Conservation (phyloP, 1,139 yeast genomes). For the Magnusiomyces tetraspermus region DNA sequence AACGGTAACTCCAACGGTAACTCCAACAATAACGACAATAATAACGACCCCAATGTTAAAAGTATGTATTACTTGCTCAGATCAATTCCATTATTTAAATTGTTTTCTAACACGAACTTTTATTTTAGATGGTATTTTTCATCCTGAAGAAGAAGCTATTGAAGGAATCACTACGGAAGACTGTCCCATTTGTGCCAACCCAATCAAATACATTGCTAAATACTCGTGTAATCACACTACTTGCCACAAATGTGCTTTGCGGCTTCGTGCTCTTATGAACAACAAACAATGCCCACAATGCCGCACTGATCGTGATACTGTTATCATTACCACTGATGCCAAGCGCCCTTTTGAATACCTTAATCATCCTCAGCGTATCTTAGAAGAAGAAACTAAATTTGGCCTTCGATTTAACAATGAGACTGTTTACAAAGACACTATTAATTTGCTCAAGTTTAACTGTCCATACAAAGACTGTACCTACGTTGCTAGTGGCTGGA, state of each 20-base stretch:
- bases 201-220: constrained; percentile 50
- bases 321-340: constrained; percentile 50
- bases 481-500: constrained; percentile 38
- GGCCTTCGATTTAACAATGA: constrained; percentile 30
- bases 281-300: constrained; percentile 75
- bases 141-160: constrained; percentile 12
- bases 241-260: constrained; percentile 73
- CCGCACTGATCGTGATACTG: constrained; percentile 48
- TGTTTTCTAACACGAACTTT: neutral
- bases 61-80: neutral
- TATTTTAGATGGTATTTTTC: neutral
- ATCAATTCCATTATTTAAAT: neutral
- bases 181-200: constrained; percentile 82
- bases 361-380: constrained; percentile 12
- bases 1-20: too few species aligned
- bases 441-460: constrained; percentile 43
- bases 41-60: neutral
- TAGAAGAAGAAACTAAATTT: constrained; percentile 22
- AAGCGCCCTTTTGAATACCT: constrained; percentile 39
- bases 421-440: constrained; percentile 35
- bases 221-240: constrained; percentile 80
- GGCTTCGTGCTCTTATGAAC: constrained; percentile 72
- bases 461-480: constrained; percentile 48
- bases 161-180: constrained; percentile 29
- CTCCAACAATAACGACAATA: neutral